Conservation (phyloP, 108 stramenopile genomes). For the Discostella stelligeroides region DNA sequence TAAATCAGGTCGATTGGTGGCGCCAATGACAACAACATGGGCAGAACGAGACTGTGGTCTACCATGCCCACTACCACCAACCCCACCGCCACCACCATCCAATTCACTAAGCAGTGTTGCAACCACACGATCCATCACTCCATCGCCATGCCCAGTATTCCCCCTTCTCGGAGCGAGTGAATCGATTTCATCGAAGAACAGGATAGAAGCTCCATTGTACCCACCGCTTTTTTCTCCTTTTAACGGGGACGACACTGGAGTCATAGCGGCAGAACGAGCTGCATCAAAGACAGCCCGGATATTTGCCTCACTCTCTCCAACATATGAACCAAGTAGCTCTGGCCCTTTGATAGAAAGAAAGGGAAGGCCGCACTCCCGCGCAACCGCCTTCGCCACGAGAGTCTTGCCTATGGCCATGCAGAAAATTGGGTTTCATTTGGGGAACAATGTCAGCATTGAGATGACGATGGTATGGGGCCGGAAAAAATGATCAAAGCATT, state of each 20-base stretch:
- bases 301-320: slow-evolving; percentile 97
- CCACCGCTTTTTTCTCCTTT: slow-evolving; percentile 22
- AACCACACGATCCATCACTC: slow-evolving; percentile 96
- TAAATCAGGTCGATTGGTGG: slow-evolving; percentile 98
- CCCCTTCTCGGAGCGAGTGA: slow-evolving; percentile 94
- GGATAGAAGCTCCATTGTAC: slow-evolving; percentile 58
- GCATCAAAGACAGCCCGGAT: slow-evolving; percentile 86
- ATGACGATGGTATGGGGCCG: no score
- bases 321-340: slow-evolving; percentile 94
- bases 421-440: no score
- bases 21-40: slow-evolving; percentile 94
- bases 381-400: slow-evolving; percentile 98
- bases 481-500: no score
- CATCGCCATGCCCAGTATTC: slow-evolving; percentile 78
- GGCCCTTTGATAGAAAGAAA: slow-evolving; percentile 96
- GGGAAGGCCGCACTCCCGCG: slow-evolving; percentile 94
- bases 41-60: slow-evolving; percentile 17
- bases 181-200: slow-evolving; percentile 99
- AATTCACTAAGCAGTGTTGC: slow-evolving; percentile 90
- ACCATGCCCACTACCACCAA: slow-evolving; percentile 3
- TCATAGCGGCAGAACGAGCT: slow-evolving; percentile 69
- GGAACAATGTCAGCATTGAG: no score
- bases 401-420: no score
- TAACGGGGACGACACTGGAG: slow-evolving; percentile 35
- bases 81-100: slow-evolving; percentile 56